phyloP scores from a whole-genome alignment of 75 land plant genomes.

The Picea glauca region DNA sequence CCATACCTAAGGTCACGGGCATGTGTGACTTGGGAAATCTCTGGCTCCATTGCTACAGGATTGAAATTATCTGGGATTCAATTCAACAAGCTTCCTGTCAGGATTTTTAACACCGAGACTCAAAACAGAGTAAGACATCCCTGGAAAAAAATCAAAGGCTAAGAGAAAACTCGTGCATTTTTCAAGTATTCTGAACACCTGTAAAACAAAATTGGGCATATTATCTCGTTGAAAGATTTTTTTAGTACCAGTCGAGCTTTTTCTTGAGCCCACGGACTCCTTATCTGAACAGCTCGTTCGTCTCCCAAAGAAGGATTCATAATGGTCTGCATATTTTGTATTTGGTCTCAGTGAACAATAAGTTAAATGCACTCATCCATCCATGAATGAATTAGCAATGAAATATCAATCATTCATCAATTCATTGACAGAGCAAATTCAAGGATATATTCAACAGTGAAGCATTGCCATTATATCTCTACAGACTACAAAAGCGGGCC shows the following conservation, averaged over 20 bases:
- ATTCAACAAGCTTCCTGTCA: not conserved
- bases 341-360: not conserved
- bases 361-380: not conserved
- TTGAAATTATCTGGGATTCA: not conserved
- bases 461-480: too few relatives aligned
- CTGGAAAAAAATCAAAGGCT: too few relatives aligned
- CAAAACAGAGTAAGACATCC: not conserved
- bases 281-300: conserved; percentile 7
- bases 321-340: conserved; percentile 2
- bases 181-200: not conserved
- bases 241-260: not conserved
- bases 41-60: too few relatives aligned
- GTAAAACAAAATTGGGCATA: not conserved
- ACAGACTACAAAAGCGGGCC: not conserved
- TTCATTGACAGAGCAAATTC: not conserved
- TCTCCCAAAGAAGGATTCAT: not conserved
- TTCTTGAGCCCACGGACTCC: not conserved
- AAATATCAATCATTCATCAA: not conserved
- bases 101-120: not conserved
- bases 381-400: not conserved
- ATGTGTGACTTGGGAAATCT: too few relatives aligned
- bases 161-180: not conserved
- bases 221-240: not conserved
- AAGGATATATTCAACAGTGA: not conserved
- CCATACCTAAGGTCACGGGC: too few relatives aligned